Evolutionary conservation across 2,329 filamentous ascomycete genomes (phyloP), one percentile per base, ranked within the genome.

Genomic region (Trichoderma afroharzianum): DNA sequence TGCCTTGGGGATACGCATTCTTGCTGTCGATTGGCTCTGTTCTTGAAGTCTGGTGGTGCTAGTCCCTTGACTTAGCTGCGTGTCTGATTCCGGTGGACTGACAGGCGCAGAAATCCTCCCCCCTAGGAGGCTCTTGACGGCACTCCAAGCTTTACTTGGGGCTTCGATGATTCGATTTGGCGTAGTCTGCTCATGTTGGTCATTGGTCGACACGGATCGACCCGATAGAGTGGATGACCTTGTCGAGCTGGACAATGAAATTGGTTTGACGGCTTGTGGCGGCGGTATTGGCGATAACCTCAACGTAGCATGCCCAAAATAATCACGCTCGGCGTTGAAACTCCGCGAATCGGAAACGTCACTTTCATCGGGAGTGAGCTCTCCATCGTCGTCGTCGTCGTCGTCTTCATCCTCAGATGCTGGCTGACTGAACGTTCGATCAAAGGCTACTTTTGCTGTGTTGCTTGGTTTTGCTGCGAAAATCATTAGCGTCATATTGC

Each of bases 231-330:
- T 58, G 14, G 28, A 30, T 11, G 33, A 26, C 6, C 30, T 70
- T 39, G 39, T 30, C 47, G 58, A 18, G 14, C 7, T 47, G 3
- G 50, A 36, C 4, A 26, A 47, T 24, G 47, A 30, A 57, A 36
- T 9, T 28, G 58, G 58, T 63, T 57, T 47, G 28, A 15, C 8
- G 43, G 21, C 36, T 47, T 53, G 58, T 28, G 28, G 36, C 26
- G 64, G 53, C n/a, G 66, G 66, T 18, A 70, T 73, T 50, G 78
- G 76, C 5, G 78, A 76, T 57, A 79, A 79, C 63, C 70, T 76
- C 77, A 83, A 81, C 71, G 78, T 79, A n/a, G 81, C 81, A 73
- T 82, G 78, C 32, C 77, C 79, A 70, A 78, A 83, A 58, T 76
- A 79, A 63, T 81, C 79, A 64, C 77, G 81, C 72, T 83, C 81